Base-by-base conservation (phyloP, 257 asterid species). In the Lantana camara region DNA sequence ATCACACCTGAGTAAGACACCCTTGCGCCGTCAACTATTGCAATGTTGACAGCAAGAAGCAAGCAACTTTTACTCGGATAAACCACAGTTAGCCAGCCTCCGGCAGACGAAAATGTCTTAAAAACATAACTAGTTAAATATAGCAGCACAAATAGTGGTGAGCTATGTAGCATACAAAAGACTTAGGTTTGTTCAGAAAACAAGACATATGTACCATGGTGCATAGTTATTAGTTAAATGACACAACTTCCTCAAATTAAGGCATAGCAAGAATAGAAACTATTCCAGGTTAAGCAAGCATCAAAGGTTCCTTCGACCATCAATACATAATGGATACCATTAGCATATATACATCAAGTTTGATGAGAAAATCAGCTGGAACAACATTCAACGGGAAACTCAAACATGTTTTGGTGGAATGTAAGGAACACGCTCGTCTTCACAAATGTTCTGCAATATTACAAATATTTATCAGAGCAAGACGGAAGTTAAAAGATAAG, bases 371-470 rank as follows among this genome's bases (percentile, higher is more conserved):
- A 45, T 61, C 66, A 55, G 35, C 54, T 29, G 1, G 42, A 16
- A 12, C 37, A 23, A 37, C 58, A 47, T 49, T 49, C 57, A 9
- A 38, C 27, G 72, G 55, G 40, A 23, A 27, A 27, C 55, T 88
- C 80, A 86, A 17, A 50, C 66, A 15, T 89, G 90, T 47, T 86
- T 91, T 10, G 98, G 98, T 22, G 88, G 87, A 63, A 80, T 78
- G 47, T 91, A 88, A 1, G 95, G 81, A 49, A 80, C 82, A 0
- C 60, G 85, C 75, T 82, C 90, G 23, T 88, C 95, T 79, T 86
- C 94, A 59, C 95, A 88, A 7, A 86, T 72, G 67, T 77, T 77
- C 98, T 88, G 95, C 95, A 75, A 15, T 32, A 50, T 38, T 12
- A 13, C 1, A 34, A 46, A 12, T 42, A 29, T 9, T 4, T n/a